Evolutionary conservation across 2,329 filamentous ascomycete genomes (phyloP), one percentile per base, ranked within the genome.

Genomic region (Decorospora gaudefroyi): DNA sequence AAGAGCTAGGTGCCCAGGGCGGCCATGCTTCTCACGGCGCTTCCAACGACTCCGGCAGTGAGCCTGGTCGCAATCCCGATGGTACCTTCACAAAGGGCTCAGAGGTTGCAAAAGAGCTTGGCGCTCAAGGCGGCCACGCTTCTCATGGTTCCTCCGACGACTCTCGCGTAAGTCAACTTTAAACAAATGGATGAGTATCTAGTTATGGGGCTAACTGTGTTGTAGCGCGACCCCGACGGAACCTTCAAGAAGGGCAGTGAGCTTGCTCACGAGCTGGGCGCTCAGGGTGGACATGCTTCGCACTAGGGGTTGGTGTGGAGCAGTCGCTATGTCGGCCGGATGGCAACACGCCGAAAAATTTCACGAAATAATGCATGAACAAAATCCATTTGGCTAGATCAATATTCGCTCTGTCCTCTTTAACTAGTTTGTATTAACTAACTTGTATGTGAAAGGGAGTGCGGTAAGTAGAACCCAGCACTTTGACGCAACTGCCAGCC

Each of bases 201-300:
- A 2, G 16, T 16, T 34, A 21, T 7, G 68, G 65, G 2, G 46
- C 59, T 27, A 59, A 63, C 42, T 67, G 64, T 11, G 62, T 68
- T 57, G 66, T 66, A 43, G 57, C 62, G 63, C 25, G 77, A 78
- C 19, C 78, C 72, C 58, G 65, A 69, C 37, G 67, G 68, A 30
- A 70, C 67, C 9, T 71, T 71, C 58, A 65, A 62, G 51, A 52
- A 59, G 37, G 68, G 68, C 17, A 62, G 61, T 40, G 55, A 68
- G 38, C 55, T 67, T n/a, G 67, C 68, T 21, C 59, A 64, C 35
- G 65, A 70, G 33, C 57, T 70, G 2, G 68, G 68, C 16, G 54
- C 56, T 9, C 57, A 66, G 47, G 68, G 68, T 2, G 63, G 63
- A 12, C 59, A 64, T 49, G 52, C 59, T 38, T 42, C 53, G 16